Base-by-base conservation (phyloP, 352 stramenopile species). In the Pythium rhizo-oryzae region DNA sequence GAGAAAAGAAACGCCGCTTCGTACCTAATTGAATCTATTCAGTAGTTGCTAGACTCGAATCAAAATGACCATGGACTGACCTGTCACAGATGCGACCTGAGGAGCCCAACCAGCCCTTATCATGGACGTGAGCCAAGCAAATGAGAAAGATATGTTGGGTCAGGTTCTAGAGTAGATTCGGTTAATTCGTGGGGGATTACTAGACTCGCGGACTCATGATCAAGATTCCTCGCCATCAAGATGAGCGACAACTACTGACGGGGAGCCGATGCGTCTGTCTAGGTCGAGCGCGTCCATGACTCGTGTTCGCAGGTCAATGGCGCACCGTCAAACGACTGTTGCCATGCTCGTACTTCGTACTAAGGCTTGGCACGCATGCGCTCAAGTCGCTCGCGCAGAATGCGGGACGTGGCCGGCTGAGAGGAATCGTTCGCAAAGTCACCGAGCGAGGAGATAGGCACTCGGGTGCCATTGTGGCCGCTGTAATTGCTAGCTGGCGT, bases 401-500 rank as follows among this genome's bases (percentile, higher is more conserved):
- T 28, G 1, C 52, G 63, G 1, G 62, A 65, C 7, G 59, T 73
- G 15, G 68, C 43, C 21, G 62, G 37, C 25, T 74, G 61, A 6
- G 49, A 28, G 7, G 50, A 23, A n/a, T 75, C 68, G 23, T 25
- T 53, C 9, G 61, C 61, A 37, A 70, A 64, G 24, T 74, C 68
- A 15, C 52, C 46, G 1, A 70, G 15, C 1, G 69, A 75, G 8
- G 52, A 56, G 33, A 70, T 67, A 2, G 67, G 21, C 50, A 28
- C 24, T 19, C 57, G 57, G 19, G 28, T 28, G 11, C 35, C 60
- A 28, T 16, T 49, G 44, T 57, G 47, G 8, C 65, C 33, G 23
- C 49, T 58, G 13, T 79, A 78, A 25, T 83, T 72, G 33, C 84
- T 71, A 46, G 84, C 81, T 1, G 79, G 82, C 0, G 82, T 82